These are phyloP conservation scores for Talaromyces adpressus DNA, from an alignment of 495 filamentous ascomycete species.

Conservation along the genomic window DNA sequence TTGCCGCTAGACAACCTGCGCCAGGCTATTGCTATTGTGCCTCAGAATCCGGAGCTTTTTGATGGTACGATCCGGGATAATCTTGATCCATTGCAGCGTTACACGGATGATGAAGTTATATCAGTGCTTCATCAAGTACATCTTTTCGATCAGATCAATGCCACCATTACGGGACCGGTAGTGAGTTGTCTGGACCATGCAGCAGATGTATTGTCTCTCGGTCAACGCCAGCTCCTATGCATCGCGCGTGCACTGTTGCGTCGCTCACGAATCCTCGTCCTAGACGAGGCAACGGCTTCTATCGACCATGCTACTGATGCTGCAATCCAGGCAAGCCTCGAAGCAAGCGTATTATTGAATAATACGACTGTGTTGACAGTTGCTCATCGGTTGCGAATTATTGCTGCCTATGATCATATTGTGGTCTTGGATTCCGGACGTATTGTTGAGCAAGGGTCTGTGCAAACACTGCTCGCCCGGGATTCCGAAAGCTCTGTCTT, in stretches of 20 bases:
- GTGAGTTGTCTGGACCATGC: neutral
- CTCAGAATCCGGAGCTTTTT: constrained; percentile 81
- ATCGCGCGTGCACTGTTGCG: constrained; percentile 79
- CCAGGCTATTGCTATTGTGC: constrained; percentile 72
- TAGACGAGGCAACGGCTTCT: constrained; percentile 84
- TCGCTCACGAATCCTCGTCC: constrained; percentile 72
- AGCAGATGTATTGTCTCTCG: constrained; percentile 57
- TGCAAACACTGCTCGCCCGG: constrained; percentile 55
- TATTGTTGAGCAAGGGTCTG: constrained; percentile 67
- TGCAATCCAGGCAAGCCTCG: constrained; percentile 74
- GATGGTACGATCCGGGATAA: constrained; percentile 78
- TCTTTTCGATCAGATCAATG: neutral
- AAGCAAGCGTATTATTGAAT: constrained; percentile 66
- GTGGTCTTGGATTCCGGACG: constrained; percentile 73
- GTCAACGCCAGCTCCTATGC: constrained; percentile 81
- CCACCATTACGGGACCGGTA: neutral
- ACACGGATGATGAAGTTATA: constrained; percentile 54
- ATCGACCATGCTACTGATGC: constrained; percentile 83
- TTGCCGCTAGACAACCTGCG: constrained; percentile 67
- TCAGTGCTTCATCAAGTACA: constrained; percentile 48
- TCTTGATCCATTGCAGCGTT: constrained; percentile 59
- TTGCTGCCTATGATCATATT: constrained; percentile 80
- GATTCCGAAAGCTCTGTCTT: constrained; percentile 48
- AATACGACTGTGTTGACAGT: constrained; percentile 71
- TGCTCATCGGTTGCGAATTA: constrained; percentile 80